Evolutionary conservation across 1,284 basidiomycete species (phyloP), one percentile per base, ranked within the genome.

Genomic region (Pseudomicrostroma phylloplanum): DNA sequence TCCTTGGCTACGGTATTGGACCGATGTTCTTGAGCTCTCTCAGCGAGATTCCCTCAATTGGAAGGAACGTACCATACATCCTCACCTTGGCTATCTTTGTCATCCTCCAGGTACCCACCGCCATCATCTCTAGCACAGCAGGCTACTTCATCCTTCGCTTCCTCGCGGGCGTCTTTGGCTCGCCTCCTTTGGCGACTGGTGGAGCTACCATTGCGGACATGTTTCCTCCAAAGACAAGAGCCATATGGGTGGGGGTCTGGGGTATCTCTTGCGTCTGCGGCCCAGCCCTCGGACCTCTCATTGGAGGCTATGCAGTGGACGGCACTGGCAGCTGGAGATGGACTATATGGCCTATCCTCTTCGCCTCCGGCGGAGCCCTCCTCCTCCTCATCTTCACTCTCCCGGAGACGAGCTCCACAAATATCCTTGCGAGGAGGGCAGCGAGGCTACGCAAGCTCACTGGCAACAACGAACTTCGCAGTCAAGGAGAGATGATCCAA

Each of bases 261-360:
- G 72, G 67, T 23, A 36, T 70, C 4, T 62, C 62, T 0, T 71
- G 71, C 0, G 67, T 66, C 2, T 64, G 61, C 21, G 71, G 72
- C 12, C 72, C 72, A 6, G 65, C 65, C 1, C 55, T 74, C 1
- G 72, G 71, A 6, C 72, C 72, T 0, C 19, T 74, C 40, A 69
- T 74, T 39, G 72, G 72, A 13, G 71, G 71, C 1, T 73, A 67
- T 41, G 69, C 72, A 0, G 55, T 65, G 0, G 62, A 71, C 43
- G 66, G 61, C 13, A 56, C 21, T 1, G 53, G 65, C 23, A 67
- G 66, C 2, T 74, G 69, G 66, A 60, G 70, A 9, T 76, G 73
- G 72, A 73, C 78, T 9, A 77, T 81, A 59, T 81, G 76, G 75
- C 70, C 74, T 9, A 70, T 80, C 63, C 66, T 79, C 19, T 77